Base-by-base conservation (phyloP, 1,284 basidiomycete genomes). In the Marasmius tenuissimus region DNA sequence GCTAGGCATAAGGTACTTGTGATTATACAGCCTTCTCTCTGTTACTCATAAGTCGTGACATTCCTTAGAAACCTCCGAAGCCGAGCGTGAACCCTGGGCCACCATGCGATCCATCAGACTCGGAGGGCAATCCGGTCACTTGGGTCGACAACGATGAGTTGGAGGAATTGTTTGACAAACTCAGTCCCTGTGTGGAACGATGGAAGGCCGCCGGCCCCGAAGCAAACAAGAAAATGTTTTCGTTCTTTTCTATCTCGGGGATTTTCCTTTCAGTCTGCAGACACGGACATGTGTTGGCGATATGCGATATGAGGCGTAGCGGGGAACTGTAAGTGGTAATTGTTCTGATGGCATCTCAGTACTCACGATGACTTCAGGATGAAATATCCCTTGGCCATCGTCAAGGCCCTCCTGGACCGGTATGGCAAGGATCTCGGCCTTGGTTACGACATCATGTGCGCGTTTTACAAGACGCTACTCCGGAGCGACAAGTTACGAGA, bases 151-250 rank as follows among this genome's bases (percentile, higher is more conserved):
- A 61, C 6, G 57, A 62, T 22, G 42, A 63, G 16, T 37, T 61
- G 27, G n/a, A 22, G 14, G n/a, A 58, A 16, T 59, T 52, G 33
- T 49, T 68, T 16, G 61, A 64, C 22, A 57, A 53, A 27, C 54
- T 68, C 14, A 59, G 63, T 27, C 53, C 60, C 18, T 77, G 75
- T 59, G 66, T 74, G 0, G 62, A 69, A 9, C 68, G 76, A 27
- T 77, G 76, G 76, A 70, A 71, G 52, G 72, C 70, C 2, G 74
- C 73, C 0, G 66, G 69, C 4, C 66, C 72, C 0, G 75, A 78
- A 16, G 63, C 68, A 6, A 37, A 37, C 4, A 56, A 52, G 22
- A 12, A 33, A 34, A 52, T 52, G 50, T 52, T 20, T 52, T 12
- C n/a, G 10, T 4, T 52, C 6, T 52, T 45, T 66, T 53, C 0